Percentiles rank a stretch among this genome's conserved stretches.
phyloP scores from a whole-genome alignment of 2,329 filamentous ascomycete genomes.

The Mycosphaerella arachidis region DNA sequence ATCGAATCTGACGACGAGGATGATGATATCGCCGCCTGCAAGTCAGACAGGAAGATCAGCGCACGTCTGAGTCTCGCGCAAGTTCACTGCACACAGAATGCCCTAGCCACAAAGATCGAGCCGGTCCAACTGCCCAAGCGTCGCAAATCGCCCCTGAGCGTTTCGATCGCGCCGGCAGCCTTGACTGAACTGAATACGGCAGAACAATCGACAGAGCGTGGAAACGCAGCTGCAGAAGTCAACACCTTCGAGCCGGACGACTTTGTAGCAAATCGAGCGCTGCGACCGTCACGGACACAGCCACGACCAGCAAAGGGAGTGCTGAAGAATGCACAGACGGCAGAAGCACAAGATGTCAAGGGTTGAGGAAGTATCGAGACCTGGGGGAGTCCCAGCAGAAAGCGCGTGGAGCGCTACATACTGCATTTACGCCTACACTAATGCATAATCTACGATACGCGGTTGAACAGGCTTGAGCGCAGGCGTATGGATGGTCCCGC shows the following conservation, averaged over 20 bases:
- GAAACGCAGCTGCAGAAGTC: slow-evolving; percentile 9
- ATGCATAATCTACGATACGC: background rate
- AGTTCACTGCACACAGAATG: background rate
- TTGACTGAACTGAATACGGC: background rate
- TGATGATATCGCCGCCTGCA: background rate
- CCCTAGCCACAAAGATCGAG: background rate
- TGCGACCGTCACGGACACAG: slow-evolving; percentile 11
- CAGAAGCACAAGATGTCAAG: background rate
- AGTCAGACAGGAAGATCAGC: background rate
- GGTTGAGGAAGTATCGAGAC: too few species aligned
- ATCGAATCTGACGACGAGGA: slow-evolving; percentile 9
- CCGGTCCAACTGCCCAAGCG: background rate
- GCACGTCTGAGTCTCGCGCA: background rate
- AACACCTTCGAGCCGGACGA: slow-evolving; percentile 4
- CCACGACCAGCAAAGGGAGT: slow-evolving; percentile 17
- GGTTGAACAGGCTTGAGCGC: background rate
- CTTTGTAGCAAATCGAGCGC: background rate
- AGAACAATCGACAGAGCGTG: background rate
- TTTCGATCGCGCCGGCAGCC: background rate
- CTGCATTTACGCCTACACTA: background rate
- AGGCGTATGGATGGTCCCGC: background rate
- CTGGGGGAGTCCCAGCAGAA: background rate
- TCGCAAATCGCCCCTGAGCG: background rate
- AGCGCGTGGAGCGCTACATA: background rate
- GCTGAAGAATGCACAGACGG: slow-evolving; percentile 11